Evolutionary conservation across 1,284 basidiomycete species (phyloP).

Genomic region (Marasmius oreades): DNA sequence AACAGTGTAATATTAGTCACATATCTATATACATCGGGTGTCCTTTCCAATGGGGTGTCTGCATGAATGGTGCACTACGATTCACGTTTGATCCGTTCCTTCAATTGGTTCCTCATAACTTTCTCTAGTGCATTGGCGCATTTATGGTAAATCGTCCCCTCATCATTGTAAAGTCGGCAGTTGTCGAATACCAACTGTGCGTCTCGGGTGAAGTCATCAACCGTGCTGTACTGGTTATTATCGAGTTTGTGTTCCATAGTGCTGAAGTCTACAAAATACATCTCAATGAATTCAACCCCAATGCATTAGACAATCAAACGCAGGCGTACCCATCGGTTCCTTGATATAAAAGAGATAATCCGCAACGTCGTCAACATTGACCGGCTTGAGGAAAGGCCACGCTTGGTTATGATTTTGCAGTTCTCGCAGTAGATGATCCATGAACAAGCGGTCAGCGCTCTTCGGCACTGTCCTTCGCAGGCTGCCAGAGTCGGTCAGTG

Average conservation of each 20-base stretch:
- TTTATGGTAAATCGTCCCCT: slow-evolving; percentile 82
- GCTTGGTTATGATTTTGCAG: slow-evolving; percentile 78
- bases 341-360: slow-evolving; percentile 94
- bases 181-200: slow-evolving; percentile 89
- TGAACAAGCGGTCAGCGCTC: slow-evolving; percentile 57
- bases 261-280: slow-evolving; percentile 64
- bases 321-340: slow-evolving; percentile 83
- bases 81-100: slow-evolving; percentile 24
- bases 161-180: slow-evolving; percentile 87
- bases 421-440: slow-evolving; percentile 85
- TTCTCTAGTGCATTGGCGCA: slow-evolving; percentile 85
- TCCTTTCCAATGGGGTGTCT: too few relatives aligned
- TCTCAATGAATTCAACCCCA: slow-evolving; percentile 11
- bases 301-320: slow-evolving; percentile 1
- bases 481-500: neutral
- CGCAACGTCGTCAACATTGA: slow-evolving; percentile 78
- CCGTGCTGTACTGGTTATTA: slow-evolving; percentile 70
- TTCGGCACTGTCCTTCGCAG: slow-evolving; percentile 40
- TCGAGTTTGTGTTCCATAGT: slow-evolving; percentile 95
- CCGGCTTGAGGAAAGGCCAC: slow-evolving; percentile 88
- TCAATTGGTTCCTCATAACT: slow-evolving; percentile 51
- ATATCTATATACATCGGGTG: neutral
- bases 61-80: neutral
- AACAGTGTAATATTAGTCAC: neutral
- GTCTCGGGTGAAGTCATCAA: slow-evolving; percentile 81